Evolutionary conservation across 768 basidiomycete genomes (phyloP), one percentile per base, ranked within the genome.

Genomic region (Leccinum variicolor): DNA sequence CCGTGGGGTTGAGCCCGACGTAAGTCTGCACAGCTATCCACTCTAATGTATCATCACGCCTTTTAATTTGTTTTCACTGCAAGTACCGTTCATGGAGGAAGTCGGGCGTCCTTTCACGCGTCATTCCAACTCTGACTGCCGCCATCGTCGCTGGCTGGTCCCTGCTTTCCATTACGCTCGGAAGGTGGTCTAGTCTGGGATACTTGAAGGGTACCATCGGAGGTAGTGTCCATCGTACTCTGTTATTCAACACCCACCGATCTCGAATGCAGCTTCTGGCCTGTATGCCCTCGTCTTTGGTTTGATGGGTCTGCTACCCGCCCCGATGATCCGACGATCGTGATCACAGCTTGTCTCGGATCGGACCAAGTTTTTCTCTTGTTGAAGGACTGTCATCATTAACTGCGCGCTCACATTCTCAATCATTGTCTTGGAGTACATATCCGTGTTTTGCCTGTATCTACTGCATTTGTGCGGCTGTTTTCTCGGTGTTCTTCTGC

Each of bases 21-120:
- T 92, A 68, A 63, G 85, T 79, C 46, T 26, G 49, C 43, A 50
- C 23, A 23, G 21, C 14, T 49, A 19, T 34, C 10, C 3, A 4
- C 31, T 9, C n/a, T 43, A 39, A 33, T 33, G 13, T 33, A 33
- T 33, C 31, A 0, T 33, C 31, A 29, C 29, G 25, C 31, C 33
- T 55, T 8, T 52, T 63, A 29, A 59, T 39, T 55, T 26, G 17
- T 36, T 36, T 17, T 36, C 17, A 36, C 36, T 36, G 36, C 21
- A 66, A 92, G 90, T 91, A 89, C 66, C 84, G 79, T 49, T 81
- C 82, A 15, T 92, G 90, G 90, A 77, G 86, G 63, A 76, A 87
- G 62, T 90, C 89, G 5, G 84, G 84, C 21, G 73, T 84, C 21
- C 72, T 92, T 29, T 87, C 87, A 1, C 80, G 77, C 3, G 81